A percentile compares a stretch with the other conserved stretches of the same genome.
Conservation (phyloP, 768 basidiomycete species). For the Mrakia blollopis region DNA sequence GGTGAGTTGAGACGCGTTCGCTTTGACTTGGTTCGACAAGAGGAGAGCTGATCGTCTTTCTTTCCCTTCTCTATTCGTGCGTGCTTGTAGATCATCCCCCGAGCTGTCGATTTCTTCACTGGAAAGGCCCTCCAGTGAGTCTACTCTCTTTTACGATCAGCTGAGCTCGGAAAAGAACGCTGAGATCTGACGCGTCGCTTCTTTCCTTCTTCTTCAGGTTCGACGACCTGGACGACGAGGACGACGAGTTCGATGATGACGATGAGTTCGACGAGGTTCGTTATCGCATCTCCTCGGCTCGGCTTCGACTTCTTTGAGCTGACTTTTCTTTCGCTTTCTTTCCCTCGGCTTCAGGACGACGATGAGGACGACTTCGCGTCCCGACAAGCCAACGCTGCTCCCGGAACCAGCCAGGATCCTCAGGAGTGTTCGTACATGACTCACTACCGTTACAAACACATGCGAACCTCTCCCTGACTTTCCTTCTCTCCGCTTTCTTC, state of each 20-base stretch:
- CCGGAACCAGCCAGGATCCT: slow-evolving; percentile 21
- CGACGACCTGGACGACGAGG: slow-evolving; percentile 37
- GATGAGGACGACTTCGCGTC: slow-evolving; percentile 17
- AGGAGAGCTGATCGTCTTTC: not conserved
- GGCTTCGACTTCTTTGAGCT: not conserved
- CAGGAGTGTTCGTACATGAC: slow-evolving; percentile 22
- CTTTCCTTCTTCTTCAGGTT: slow-evolving; percentile 17
- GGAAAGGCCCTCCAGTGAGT: slow-evolving; percentile 76
- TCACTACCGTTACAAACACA: no score
- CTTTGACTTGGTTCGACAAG: not conserved
- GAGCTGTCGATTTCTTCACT: slow-evolving; percentile 94
- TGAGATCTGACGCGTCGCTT: not conserved
- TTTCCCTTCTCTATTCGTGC: not conserved
- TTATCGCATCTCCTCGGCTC: not conserved
- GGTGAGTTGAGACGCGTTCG: slow-evolving; percentile 43
- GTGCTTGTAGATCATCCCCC: slow-evolving; percentile 71
- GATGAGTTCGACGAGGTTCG: not conserved
- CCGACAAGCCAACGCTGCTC: slow-evolving; percentile 1
- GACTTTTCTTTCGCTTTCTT: not conserved
- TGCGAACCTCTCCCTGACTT: not conserved
- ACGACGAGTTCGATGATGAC: slow-evolving; percentile 19
- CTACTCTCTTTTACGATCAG: not conserved
- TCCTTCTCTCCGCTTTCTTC: not conserved
- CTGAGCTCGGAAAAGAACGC: not conserved
- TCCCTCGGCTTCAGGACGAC: slow-evolving; percentile 14